These are phyloP conservation scores for Xerocomellus amylosporus DNA, from an alignment of 768 basidiomycete species.

Conservation along the genomic window DNA sequence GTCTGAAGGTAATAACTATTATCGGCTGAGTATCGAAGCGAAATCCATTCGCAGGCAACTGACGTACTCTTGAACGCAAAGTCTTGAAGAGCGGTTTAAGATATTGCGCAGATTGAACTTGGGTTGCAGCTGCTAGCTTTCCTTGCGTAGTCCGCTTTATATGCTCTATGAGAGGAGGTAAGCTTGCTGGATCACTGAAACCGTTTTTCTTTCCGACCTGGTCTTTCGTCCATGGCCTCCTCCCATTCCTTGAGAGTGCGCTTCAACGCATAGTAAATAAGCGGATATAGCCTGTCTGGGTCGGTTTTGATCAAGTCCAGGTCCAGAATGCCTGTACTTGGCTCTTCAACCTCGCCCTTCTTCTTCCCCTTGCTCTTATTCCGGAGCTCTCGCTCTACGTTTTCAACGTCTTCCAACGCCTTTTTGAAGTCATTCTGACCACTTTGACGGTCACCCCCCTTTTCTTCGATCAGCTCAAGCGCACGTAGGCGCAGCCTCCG, in stretches of 20 bases:
- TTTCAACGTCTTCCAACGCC: conserved; percentile 84
- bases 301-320: conserved; percentile 81
- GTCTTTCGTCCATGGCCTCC: conserved; percentile 89
- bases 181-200: not conserved
- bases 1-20: conserved; percentile 73
- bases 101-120: conserved; percentile 94
- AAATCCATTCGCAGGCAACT: not conserved
- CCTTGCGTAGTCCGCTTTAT: conserved; percentile 89
- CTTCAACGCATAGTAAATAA: conserved; percentile 96
- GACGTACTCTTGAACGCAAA: conserved; percentile 80
- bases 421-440: conserved; percentile 96
- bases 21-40: conserved; percentile 9
- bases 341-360: conserved; percentile 54
- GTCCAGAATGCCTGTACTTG: conserved; percentile 64
- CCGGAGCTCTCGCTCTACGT: conserved; percentile 63
- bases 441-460: conserved; percentile 70
- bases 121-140: conserved; percentile 91
- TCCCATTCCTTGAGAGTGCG: conserved; percentile 94
- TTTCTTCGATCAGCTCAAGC: conserved; percentile 92
- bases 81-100: conserved; percentile 95
- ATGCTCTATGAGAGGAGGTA: conserved; percentile 49
- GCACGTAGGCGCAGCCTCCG: conserved; percentile 86
- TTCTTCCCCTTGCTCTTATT: conserved; percentile 58
- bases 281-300: conserved; percentile 91
- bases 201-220: conserved; percentile 50